Evolutionary conservation across 768 basidiomycete genomes (phyloP), one percentile per base, ranked within the genome.

Genomic region (Leccinum rimulosum): DNA sequence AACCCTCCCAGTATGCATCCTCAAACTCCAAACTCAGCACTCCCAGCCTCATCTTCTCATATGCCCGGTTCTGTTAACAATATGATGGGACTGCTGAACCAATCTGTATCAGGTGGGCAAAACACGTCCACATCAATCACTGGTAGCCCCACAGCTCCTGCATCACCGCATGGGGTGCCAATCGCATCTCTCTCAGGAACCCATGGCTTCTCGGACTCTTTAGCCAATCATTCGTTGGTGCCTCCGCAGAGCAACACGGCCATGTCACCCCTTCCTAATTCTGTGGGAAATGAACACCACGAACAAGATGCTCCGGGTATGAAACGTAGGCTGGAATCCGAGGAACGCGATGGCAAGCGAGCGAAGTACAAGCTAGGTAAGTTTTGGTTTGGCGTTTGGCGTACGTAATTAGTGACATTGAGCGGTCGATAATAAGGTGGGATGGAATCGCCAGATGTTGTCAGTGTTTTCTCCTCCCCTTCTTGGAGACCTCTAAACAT

Each of bases 261-360:
- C 47, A 57, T 61, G 22, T 61, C 56, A 25, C 12, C 63, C n/a
- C 61, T 60, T 33, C 38, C 58, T 47, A 22, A 38, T 19, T 60
- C 66, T 48, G 30, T 47, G 28, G 30, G 25, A n/a, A 64, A 53
- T 27, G 74, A 71, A 4, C 69, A 67, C 25, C 71, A 84, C 53
- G 89, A 91, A 55, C 78, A 79, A 60, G 88, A 90, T 56, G 63
- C 71, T n/a, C 84, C 86, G 57, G 82, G 80, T 17, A 78, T 85
- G 62, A 93, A 93, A 70, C 80, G 91, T 61, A 91, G 91, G 71
- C 75, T 87, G 62, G 85, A 86, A 51, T 77, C 79, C 17, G 86
- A 85, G 54, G 88, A 89, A 59, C 74, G 73, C 30, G 87, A 89
- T 50, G 79, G 74, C 50, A 93, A 93, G 71, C 82, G 91, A 65